Percentiles rank a stretch among this genome's conserved stretches.
Evolutionary conservation across 306 rosid species (phyloP).

Genomic region (Trichosanthes truncata): DNA sequence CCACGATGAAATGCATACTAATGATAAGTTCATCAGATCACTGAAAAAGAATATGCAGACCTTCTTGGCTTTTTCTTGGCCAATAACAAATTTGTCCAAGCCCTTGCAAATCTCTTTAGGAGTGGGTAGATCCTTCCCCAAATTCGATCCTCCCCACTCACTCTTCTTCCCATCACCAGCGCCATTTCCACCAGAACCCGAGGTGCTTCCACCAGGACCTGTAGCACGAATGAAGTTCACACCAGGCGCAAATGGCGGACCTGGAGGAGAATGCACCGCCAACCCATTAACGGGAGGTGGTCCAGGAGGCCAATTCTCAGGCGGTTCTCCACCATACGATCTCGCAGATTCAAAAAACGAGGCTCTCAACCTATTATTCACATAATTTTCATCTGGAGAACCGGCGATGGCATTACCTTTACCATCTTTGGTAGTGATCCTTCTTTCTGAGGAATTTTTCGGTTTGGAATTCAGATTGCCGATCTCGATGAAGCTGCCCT

Average conservation of each 20-base stretch:
- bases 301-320: constrained; percentile 60
- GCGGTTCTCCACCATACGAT: constrained; percentile 54
- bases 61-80: constrained; percentile 89
- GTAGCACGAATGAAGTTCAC: constrained; percentile 56
- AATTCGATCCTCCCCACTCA: constrained; percentile 86
- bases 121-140: constrained; percentile 85
- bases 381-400: constrained; percentile 22
- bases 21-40: neutral
- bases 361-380: constrained; percentile 29
- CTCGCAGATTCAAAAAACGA: constrained; percentile 54
- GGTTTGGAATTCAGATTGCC: constrained; percentile 34
- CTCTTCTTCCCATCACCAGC: constrained; percentile 38
- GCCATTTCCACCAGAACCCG: constrained; percentile 26
- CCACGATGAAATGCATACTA: neutral
- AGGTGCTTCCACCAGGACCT: constrained; percentile 26
- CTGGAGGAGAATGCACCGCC: constrained; percentile 88
- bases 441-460: constrained; percentile 26
- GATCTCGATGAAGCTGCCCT: constrained; percentile 84
- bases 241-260: constrained; percentile 82
- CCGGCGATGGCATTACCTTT: constrained; percentile 13
- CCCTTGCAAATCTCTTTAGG: constrained; percentile 91
- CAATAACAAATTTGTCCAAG: constrained; percentile 90
- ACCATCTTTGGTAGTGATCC: constrained; percentile 19
- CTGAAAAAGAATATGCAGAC: constrained; percentile 16
- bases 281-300: constrained; percentile 47